A percentile compares a stretch with the other conserved stretches of the same genome.
phyloP scores from a whole-genome alignment of 352 stramenopile species.

The Pythium diclinum region DNA sequence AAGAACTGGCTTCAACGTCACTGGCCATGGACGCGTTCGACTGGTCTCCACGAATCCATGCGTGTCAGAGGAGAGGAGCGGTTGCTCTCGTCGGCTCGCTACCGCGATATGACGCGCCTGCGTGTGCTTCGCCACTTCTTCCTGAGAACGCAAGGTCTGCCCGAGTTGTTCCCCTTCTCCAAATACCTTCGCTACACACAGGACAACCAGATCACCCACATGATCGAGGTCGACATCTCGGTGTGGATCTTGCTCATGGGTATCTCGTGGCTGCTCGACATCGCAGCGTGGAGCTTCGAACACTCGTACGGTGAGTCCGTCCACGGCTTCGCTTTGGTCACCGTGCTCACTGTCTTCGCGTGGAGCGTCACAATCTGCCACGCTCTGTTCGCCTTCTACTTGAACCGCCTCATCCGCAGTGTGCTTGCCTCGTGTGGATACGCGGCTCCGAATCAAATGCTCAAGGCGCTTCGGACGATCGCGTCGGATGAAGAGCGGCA shows the following conservation, averaged over 20 bases:
- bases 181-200: constrained; percentile 72
- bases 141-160: constrained; percentile 18
- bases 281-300: background rate
- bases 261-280: constrained; percentile 18
- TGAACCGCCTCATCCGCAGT: constrained; percentile 2
- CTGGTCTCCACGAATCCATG: background rate
- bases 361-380: constrained; percentile 20
- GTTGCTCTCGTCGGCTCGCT: background rate
- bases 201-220: constrained; percentile 73
- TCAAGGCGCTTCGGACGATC: constrained; percentile 13
- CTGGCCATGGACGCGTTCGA: constrained; percentile 3
- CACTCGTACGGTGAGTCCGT: background rate
- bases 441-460: background rate
- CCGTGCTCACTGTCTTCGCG: constrained; percentile 17
- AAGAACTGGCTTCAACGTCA: constrained; percentile 13
- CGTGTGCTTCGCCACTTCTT: constrained; percentile 29
- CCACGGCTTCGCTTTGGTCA: constrained; percentile 5
- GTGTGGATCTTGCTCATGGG: constrained; percentile 33
- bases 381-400: constrained; percentile 4
- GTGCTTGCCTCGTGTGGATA: constrained; percentile 12
- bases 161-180: constrained; percentile 44
- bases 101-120: constrained; percentile 16
- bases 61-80: background rate
- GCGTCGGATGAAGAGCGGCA: constrained; percentile 12
- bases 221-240: constrained; percentile 65